A percentile compares a stretch with the other conserved stretches of the same genome.
Evolutionary conservation across 805 yeast genomes (phyloP).

Genomic region (Lachancea quebecensis): DNA sequence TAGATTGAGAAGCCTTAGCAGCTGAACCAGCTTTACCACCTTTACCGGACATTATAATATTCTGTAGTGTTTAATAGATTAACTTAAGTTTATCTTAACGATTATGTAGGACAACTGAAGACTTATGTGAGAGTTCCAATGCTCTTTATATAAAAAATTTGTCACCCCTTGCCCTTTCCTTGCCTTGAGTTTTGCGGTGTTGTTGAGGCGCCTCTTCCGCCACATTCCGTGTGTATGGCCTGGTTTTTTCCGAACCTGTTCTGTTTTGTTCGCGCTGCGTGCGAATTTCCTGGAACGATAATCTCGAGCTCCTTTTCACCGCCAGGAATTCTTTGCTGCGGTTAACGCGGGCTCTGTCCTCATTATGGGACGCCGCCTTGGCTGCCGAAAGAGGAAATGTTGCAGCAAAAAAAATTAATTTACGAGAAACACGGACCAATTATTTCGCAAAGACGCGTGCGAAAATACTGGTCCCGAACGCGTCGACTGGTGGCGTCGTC

Average conservation of each 20-base stretch:
- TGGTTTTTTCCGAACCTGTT: background rate
- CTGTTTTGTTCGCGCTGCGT: conserved; percentile 16
- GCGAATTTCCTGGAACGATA: conserved; percentile 28
- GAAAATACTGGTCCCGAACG: conserved; percentile 5
- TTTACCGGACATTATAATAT: conserved; percentile 56
- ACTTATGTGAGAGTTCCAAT: too few relatives aligned
- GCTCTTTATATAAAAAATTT: background rate
- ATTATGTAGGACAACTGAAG: background rate
- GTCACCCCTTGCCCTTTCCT: too few relatives aligned
- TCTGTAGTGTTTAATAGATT: background rate
- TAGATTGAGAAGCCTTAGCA: conserved; percentile 93
- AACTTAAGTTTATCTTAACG: background rate
- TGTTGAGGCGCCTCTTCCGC: too few relatives aligned
- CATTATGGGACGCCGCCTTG: conserved; percentile 20
- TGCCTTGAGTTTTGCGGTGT: too few relatives aligned
- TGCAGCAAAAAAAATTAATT: conserved; percentile 7
- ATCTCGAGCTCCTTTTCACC: conserved; percentile 15
- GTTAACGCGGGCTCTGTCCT: conserved; percentile 13
- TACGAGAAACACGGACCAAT: conserved; percentile 9
- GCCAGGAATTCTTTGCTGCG: conserved; percentile 15
- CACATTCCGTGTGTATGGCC: too few relatives aligned
- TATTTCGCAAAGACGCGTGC: conserved; percentile 5
- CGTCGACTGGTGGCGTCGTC: too few relatives aligned
- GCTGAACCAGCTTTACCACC: conserved; percentile 92
- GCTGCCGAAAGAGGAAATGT: conserved; percentile 22